Base-by-base conservation (phyloP, 2,329 filamentous ascomycete species). In the Didymella arachidicola region DNA sequence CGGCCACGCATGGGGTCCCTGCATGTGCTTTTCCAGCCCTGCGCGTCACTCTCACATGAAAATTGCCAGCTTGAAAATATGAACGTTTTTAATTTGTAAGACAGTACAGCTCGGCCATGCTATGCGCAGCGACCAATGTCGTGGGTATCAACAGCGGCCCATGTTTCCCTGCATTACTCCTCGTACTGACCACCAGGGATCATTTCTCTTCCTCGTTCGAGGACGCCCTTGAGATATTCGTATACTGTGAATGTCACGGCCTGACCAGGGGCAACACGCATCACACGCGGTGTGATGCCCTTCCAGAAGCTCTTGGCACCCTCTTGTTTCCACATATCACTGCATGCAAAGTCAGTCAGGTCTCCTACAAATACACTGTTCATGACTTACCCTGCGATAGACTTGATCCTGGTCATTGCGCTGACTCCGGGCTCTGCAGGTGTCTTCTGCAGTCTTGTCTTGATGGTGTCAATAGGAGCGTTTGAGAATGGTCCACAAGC, bases 381-480 rank as follows among this genome's bases (percentile, higher is more conserved):
- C 19, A 16, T 3, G 55, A 80, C 84, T 50, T 62, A 78, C 76
- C 47, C 72, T 11, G 91, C 88, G 69, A 99, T 99, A 39, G 80
- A 77, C 29, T 86, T 83, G 69, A 99, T 97, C 60, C 95, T 84
- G 58, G 86, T 85, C 68, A 96, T 78, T 12, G 95, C 94, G 45
- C 88, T 91, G 72, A 93, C 89, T 16, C 94, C 93, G 5, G 88
- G 85, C 78, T 90, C 85, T 3, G 91, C 93, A 0, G 92, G 92
- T 50, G 88, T 95, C 80, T 92, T 95, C 78, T 99, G 95, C 76
- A 99, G 81, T 49, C 95, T 84, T 41, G 95, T 99, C 87, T 99
- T 99, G 83, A 99, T 98, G 38, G 95, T 99, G 75, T 99, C 95
- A 75, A 99, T 98, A 22, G 95, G 95, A 27, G 96, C 95, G 76